Base-by-base conservation (phyloP, 1,284 basidiomycete species). In the Puccinia polysora region DNA sequence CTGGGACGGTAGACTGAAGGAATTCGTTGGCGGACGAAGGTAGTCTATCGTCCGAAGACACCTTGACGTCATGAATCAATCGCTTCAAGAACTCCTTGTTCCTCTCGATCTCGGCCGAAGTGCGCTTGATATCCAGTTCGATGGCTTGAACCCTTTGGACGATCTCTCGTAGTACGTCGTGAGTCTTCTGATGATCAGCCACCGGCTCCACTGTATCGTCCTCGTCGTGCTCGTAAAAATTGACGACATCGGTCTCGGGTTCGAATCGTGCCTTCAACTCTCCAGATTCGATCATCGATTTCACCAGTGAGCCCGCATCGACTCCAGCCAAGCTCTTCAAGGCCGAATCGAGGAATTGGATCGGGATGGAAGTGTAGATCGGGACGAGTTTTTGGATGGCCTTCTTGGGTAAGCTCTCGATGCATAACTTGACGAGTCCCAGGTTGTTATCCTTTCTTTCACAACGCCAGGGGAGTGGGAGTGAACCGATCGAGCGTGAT, bases 401-500 rank as follows among this genome's bases (percentile, higher is more conserved):
- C 23, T 53, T 62, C 32, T 40, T 30, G 30, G 58, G 49, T 23
- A 71, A 28, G 28, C 8, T 23, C 8, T 71, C 59, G 3, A 71
- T 53, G 28, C 69, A 71, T 7, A 62, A 23, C 49, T 71, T 62
- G 25, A 71, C 32, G 15, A 71, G 40, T 30, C 58, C 59, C 18
- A 14, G 45, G 49, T 71, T 71, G 8, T 60, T 59, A 62, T 71
- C 69, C 69, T 71, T n/a, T 12, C 20, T 5, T 55, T 55, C n/a
- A n/a, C n/a, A n/a, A n/a, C n/a, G n/a, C n/a, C n/a, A n/a, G n/a
- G n/a, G n/a, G n/a, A n/a, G n/a, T n/a, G n/a, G n/a, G n/a, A n/a
- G n/a, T n/a, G n/a, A n/a, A n/a, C n/a, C n/a, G n/a, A n/a, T n/a
- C n/a, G n/a, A n/a, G n/a, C n/a, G n/a, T n/a, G n/a, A n/a, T n/a